Conservation (phyloP, 2,329 filamentous ascomycete genomes). For the Furcasterigmium sp. region DNA sequence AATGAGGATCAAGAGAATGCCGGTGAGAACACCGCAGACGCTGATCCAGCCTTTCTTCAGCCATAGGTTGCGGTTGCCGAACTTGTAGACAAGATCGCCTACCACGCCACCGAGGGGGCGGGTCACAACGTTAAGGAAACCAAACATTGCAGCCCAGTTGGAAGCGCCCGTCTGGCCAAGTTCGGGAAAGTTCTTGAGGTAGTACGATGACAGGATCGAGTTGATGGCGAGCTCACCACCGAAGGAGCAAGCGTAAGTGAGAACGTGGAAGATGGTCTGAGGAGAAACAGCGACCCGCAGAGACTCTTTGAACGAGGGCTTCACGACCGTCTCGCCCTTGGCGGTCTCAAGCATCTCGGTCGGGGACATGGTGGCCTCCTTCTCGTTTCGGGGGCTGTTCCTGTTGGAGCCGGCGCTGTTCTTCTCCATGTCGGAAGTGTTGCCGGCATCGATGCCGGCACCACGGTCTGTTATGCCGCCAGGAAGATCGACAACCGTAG, state of each 20-base stretch:
- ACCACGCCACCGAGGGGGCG: slow-evolving; percentile 60
- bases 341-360: slow-evolving; percentile 50
- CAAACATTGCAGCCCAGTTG: slow-evolving; percentile 68
- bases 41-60: slow-evolving; percentile 54
- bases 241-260: slow-evolving; percentile 59
- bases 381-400: slow-evolving; percentile 27
- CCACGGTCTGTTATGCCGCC: slow-evolving; percentile 40
- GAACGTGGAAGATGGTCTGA: slow-evolving; percentile 49
- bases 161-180: slow-evolving; percentile 51
- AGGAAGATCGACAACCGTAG: slow-evolving; percentile 45
- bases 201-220: slow-evolving; percentile 53
- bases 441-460: slow-evolving; percentile 14
- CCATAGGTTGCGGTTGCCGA: slow-evolving; percentile 30
- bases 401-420: slow-evolving; percentile 28
- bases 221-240: slow-evolving; percentile 60
- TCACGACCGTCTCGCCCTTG: slow-evolving; percentile 44
- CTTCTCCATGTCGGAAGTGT: slow-evolving; percentile 24
- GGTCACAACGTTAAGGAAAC: slow-evolving; percentile 65
- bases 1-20: slow-evolving; percentile 55
- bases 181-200: slow-evolving; percentile 53
- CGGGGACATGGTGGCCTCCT: slow-evolving; percentile 41
- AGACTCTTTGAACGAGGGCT: slow-evolving; percentile 49
- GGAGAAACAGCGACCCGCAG: slow-evolving; percentile 41
- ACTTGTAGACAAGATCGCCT: slow-evolving; percentile 44
- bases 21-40: slow-evolving; percentile 55